Base-by-base conservation (phyloP, 2,329 filamentous ascomycete genomes). In the Apiospora pterosperma region DNA sequence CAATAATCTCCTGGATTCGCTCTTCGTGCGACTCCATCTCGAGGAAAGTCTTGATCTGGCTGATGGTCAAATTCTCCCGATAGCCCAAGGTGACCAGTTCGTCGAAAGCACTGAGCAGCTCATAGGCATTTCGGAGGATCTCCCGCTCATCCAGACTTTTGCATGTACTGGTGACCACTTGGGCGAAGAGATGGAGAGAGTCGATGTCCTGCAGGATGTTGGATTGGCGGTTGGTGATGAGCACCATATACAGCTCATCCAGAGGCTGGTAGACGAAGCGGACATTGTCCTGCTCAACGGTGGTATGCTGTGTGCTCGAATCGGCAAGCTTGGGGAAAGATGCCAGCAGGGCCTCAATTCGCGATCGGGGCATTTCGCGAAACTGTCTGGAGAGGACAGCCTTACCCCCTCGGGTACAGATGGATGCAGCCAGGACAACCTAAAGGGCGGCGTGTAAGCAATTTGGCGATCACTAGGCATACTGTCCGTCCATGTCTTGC, bases 1-100 rank as follows among this genome's bases (percentile, higher is more conserved):
- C 93, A 75, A 97, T 97, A 68, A 97, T 99, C 76, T 97, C 96
- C 79, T 99, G 96, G 71, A 99, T 98, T 76, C 96, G 90, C 85
- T 99, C 96, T 80, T 99, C 96, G 75, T 99, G 96, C 79, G 91
- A 96, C 80, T 99, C 96, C 96, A 99, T 99, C 76, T 98, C 96
- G 71, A 99, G 80, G 84, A 99, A 99, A 2, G 96, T 97, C 86
- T 96, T 97, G 84, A 99, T 99, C 81, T 99, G 96, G 79, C 90
- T 92, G 73, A 99, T 88, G 28, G 95, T 96, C 71, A 99, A 82
- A 79, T 99, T 99, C 82, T 99, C 96, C 74, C 96, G 83, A 81
- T 99, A 98, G 14, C 96, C 96, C 68, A 97, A 84, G 0, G 95
- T 97, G 66, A 99, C 95, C 65, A 99, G 86, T 82, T 99, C 96